phyloP scores from a whole-genome alignment of 208 protist genomes.

The Crithidia expoeki region DNA sequence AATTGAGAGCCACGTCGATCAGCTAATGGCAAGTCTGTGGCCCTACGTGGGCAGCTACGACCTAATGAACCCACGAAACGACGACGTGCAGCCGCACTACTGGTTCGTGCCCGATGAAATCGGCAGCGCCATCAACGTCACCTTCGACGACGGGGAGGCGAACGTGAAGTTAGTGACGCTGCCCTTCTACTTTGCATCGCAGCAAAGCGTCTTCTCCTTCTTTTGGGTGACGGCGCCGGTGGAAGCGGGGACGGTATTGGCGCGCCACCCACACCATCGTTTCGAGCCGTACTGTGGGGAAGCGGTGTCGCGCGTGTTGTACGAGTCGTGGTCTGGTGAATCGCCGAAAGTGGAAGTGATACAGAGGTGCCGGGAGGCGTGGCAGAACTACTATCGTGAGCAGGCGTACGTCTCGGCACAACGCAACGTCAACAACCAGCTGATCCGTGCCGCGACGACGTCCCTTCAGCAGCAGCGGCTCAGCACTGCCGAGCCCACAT shows the following conservation, averaged over 20 bases:
- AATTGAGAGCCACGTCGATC: constrained; percentile 1
- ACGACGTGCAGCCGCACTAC: constrained; percentile 27
- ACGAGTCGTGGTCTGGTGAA: constrained; percentile 26
- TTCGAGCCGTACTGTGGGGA: constrained; percentile 30
- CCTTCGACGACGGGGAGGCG: constrained; percentile 25
- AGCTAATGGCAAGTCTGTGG: constrained; percentile 41
- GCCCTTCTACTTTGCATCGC: constrained; percentile 50
- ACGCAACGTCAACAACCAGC: constrained; percentile 18
- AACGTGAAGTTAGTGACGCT: constrained; percentile 55
- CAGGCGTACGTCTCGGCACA: constrained; percentile 32
- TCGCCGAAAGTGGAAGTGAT: constrained; percentile 24
- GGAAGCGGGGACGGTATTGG: constrained; percentile 37
- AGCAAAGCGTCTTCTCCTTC: constrained; percentile 49
- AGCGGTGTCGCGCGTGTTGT: constrained; percentile 38
- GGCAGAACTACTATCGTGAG: constrained; percentile 21
- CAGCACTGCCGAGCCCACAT: neutral
- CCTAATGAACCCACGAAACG: constrained; percentile 23
- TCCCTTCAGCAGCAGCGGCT: constrained; percentile 7
- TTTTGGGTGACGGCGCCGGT: constrained; percentile 58
- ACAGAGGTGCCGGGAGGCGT: constrained; percentile 32
- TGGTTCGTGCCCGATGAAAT: constrained; percentile 64
- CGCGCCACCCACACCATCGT: constrained; percentile 27
- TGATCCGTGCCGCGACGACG: constrained; percentile 4
- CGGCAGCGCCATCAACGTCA: constrained; percentile 46
- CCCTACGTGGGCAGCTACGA: constrained; percentile 39